A percentile compares a stretch with the other conserved stretches of the same genome.
These are phyloP conservation scores for Candida hispaniensis DNA, from an alignment of 805 yeast species.

Conservation along the genomic window DNA sequence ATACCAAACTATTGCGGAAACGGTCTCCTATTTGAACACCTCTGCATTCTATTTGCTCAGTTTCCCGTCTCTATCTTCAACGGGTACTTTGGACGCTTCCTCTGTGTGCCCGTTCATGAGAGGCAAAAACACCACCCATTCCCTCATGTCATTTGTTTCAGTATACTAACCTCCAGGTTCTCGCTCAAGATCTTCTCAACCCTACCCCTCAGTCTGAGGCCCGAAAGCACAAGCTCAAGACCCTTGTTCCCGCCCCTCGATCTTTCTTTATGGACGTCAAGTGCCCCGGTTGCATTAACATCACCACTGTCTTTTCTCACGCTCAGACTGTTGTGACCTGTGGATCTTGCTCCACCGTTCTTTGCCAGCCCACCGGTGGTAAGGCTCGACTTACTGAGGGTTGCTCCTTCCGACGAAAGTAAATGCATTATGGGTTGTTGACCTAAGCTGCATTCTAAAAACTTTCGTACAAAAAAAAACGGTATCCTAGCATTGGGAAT, in stretches of 20 bases:
- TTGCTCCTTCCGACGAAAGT: slow-evolving; percentile 98
- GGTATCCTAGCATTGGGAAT: no score
- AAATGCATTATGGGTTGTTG: slow-evolving; percentile 36
- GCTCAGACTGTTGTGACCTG: slow-evolving; percentile 99
- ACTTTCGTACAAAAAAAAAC: no score
- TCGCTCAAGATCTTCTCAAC: slow-evolving; percentile 98
- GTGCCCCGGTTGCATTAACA: slow-evolving; percentile 98
- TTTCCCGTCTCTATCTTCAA: no score
- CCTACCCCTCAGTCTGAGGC: slow-evolving; percentile 97
- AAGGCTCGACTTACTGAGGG: slow-evolving; percentile 99
- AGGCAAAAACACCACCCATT: not conserved
- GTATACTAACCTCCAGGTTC: slow-evolving; percentile 48
- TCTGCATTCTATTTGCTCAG: no score
- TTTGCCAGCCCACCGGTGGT: slow-evolving; percentile 99
- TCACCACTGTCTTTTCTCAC: slow-evolving; percentile 98
- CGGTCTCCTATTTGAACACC: not conserved
- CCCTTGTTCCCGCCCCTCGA: slow-evolving; percentile 96
- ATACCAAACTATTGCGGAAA: not conserved
- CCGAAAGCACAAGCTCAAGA: slow-evolving; percentile 93
- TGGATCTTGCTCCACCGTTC: slow-evolving; percentile 96
- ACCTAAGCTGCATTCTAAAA: no score
- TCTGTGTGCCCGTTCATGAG: not conserved
- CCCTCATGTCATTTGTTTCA: no score
- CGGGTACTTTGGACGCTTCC: no score
- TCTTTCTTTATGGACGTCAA: slow-evolving; percentile 99